phyloP scores from a whole-genome alignment of 1,284 basidiomycete genomes.

The Ganoderma sinense region DNA sequence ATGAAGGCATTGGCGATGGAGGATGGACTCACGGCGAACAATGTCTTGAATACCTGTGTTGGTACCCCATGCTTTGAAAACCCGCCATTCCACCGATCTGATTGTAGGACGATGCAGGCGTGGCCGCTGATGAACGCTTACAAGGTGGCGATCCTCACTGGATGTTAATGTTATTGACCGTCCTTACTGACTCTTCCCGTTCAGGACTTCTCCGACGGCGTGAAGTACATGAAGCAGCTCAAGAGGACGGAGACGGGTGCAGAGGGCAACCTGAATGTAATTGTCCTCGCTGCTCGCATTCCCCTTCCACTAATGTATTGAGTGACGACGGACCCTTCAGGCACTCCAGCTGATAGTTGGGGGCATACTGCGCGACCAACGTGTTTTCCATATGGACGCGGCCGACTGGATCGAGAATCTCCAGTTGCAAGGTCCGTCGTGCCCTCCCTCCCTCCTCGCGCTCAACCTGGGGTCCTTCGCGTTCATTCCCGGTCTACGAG shows the following conservation, averaged over 20 bases:
- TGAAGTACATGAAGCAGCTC: conserved; percentile 28
- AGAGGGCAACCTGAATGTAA: conserved; percentile 28
- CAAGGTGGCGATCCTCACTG: conserved; percentile 31
- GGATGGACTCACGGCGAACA: conserved; percentile 25
- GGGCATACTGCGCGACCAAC: conserved; percentile 43
- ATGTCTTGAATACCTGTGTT: conserved; percentile 32
- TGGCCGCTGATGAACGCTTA: conserved; percentile 45
- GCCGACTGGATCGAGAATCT: conserved; percentile 37
- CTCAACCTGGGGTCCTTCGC: neutral
- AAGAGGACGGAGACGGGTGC: conserved; percentile 19
- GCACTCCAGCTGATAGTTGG: conserved; percentile 39
- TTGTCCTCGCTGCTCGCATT: neutral
- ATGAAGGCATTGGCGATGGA: conserved; percentile 26
- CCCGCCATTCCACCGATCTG: neutral
- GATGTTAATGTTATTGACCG: neutral
- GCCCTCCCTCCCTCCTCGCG: conserved; percentile 6
- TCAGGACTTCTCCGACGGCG: conserved; percentile 31
- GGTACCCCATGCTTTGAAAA: conserved; percentile 8
- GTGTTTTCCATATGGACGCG: conserved; percentile 42
- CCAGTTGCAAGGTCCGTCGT: conserved; percentile 43
- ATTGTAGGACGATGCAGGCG: conserved; percentile 33
- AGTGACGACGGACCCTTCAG: conserved; percentile 26
- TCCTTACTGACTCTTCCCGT: neutral
- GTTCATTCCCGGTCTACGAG: neutral
- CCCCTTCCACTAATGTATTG: too few relatives aligned